Evolutionary conservation across 1,284 basidiomycete genomes (phyloP).

Genomic region (Cryptococcus deneoformans): DNA sequence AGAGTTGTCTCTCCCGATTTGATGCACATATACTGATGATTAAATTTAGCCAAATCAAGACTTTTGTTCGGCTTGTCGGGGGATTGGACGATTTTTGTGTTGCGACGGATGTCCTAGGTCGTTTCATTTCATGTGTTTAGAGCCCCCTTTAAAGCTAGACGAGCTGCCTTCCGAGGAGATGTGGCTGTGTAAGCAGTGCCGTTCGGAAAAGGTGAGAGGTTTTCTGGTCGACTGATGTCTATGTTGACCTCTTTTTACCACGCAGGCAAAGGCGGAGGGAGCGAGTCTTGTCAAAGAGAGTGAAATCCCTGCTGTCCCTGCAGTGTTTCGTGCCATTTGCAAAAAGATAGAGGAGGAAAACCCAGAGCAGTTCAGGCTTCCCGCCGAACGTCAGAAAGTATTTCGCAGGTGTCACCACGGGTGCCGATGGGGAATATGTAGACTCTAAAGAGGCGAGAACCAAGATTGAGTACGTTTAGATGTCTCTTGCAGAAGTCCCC

Average conservation of each 20-base stretch:
- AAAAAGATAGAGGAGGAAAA: slow-evolving; percentile 46
- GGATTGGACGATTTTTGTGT: slow-evolving; percentile 74
- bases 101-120: slow-evolving; percentile 96
- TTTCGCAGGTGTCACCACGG: slow-evolving; percentile 76
- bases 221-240: not conserved
- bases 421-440: slow-evolving; percentile 71
- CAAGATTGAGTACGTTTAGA: slow-evolving; percentile 59
- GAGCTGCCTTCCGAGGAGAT: slow-evolving; percentile 81
- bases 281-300: slow-evolving; percentile 20
- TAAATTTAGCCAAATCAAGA: slow-evolving; percentile 77
- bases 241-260: not conserved
- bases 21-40: slow-evolving; percentile 4
- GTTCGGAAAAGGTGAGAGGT: slow-evolving; percentile 34
- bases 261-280: slow-evolving; percentile 5
- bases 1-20: not conserved
- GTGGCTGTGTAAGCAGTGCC: slow-evolving; percentile 74
- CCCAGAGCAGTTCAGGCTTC: slow-evolving; percentile 73
- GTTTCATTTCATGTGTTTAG: slow-evolving; percentile 94
- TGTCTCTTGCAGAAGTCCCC: not conserved
- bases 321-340: slow-evolving; percentile 33
- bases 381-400: slow-evolving; percentile 79
- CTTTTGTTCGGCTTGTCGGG: slow-evolving; percentile 85
- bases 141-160: slow-evolving; percentile 85
- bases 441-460: slow-evolving; percentile 71
- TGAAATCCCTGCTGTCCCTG: slow-evolving; percentile 28